Evolutionary conservation across 1,139 yeast genomes (phyloP).

Genomic region (Kluyveromyces sp.): DNA sequence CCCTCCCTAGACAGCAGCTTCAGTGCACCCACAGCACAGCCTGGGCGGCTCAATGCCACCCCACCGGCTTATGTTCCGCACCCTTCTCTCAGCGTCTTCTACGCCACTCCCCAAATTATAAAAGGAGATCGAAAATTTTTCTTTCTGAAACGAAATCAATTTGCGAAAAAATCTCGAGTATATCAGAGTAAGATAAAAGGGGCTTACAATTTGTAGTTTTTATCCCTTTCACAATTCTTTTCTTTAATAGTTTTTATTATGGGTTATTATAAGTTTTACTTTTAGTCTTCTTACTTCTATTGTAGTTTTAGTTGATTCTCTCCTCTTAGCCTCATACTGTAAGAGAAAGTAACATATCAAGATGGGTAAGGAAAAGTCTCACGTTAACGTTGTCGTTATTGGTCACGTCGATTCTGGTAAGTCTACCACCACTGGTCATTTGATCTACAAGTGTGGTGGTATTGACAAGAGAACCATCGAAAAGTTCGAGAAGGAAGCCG

Average conservation of each 20-base stretch:
- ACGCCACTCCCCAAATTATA: not conserved
- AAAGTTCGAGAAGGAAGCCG: slow-evolving; percentile 98
- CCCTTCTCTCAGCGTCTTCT: not conserved
- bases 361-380: slow-evolving; percentile 89
- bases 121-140: slow-evolving; percentile 2
- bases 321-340: slow-evolving; percentile 1
- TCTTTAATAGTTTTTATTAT: not conserved
- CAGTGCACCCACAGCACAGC: too few relatives aligned
- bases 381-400: slow-evolving; percentile 98
- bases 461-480: slow-evolving; percentile 97
- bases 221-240: not conserved
- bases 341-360: slow-evolving; percentile 13
- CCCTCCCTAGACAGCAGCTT: too few relatives aligned
- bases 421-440: slow-evolving; percentile 98
- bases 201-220: not conserved
- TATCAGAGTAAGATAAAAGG: not conserved
- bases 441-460: slow-evolving; percentile 93
- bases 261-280: not conserved
- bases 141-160: not conserved
- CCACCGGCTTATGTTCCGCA: too few relatives aligned
- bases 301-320: too few relatives aligned
- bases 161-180: not conserved
- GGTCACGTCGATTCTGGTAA: slow-evolving; percentile 99
- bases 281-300: not conserved
- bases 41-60: too few relatives aligned